A percentile compares a stretch with the other conserved stretches of the same genome.
Evolutionary conservation across 768 basidiomycete genomes (phyloP).

Genomic region (Boletus eberwhitei): DNA sequence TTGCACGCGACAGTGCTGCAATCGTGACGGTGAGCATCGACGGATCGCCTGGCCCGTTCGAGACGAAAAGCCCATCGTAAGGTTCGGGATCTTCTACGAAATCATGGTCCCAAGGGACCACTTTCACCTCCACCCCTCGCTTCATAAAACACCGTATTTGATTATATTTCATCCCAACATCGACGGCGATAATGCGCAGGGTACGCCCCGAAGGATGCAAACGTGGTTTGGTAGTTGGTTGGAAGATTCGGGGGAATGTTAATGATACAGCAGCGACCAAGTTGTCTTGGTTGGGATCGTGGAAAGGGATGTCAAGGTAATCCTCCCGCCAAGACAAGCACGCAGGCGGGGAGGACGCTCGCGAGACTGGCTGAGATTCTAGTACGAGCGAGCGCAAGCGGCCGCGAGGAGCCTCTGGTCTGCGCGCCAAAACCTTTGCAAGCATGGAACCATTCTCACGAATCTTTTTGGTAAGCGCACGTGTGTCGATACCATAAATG

Average conservation of each 20-base stretch:
- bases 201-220: constrained; percentile 77
- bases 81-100: constrained; percentile 74
- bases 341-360: constrained; percentile 52
- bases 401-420: constrained; percentile 41
- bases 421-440: constrained; percentile 74
- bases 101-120: constrained; percentile 97
- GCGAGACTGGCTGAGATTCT: constrained; percentile 41
- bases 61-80: constrained; percentile 94
- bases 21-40: constrained; percentile 77
- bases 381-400: constrained; percentile 34
- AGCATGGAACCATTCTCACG: constrained; percentile 93
- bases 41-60: constrained; percentile 97
- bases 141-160: constrained; percentile 94
- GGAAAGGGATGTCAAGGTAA: constrained; percentile 78
- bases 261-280: constrained; percentile 90
- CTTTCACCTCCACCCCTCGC: constrained; percentile 93
- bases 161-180: constrained; percentile 99
- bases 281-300: constrained; percentile 85
- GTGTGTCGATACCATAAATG: constrained; percentile 93
- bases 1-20: constrained; percentile 56
- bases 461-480: constrained; percentile 94
- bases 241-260: constrained; percentile 61
- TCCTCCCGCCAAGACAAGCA: constrained; percentile 74
- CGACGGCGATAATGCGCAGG: constrained; percentile 83
- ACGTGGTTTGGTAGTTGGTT: constrained; percentile 51